Evolutionary conservation across 2,329 filamentous ascomycete genomes (phyloP).

Genomic region (Fusarium nelsonii): DNA sequence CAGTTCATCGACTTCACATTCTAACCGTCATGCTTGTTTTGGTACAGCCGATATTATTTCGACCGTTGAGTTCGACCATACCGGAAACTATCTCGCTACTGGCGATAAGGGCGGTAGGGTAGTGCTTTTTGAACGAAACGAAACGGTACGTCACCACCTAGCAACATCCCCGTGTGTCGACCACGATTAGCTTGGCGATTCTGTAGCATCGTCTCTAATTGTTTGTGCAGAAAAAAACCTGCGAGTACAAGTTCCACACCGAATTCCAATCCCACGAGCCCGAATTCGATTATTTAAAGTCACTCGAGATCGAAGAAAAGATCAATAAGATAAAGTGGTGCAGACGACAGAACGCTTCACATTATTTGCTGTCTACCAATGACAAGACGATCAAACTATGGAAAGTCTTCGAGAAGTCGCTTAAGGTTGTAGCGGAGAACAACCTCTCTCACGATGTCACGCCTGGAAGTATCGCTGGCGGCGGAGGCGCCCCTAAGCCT

Average conservation of each 20-base stretch:
- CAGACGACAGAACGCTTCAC: conserved; percentile 95
- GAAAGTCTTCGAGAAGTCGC: conserved; percentile 99
- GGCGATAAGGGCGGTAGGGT: conserved; percentile 89
- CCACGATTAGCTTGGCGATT: conserved; percentile 3
- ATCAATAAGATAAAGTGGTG: conserved; percentile 99
- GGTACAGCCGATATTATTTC: conserved; percentile 86
- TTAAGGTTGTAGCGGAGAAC: conserved; percentile 99
- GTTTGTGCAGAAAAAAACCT: conserved; percentile 90
- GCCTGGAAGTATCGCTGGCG: conserved; percentile 77
- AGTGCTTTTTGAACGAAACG: conserved; percentile 91
- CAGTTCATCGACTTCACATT: conserved; percentile 25
- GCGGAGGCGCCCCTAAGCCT: conserved; percentile 80
- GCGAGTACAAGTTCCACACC: conserved; percentile 99
- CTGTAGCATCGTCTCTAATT: conserved; percentile 28
- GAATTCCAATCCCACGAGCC: conserved; percentile 99
- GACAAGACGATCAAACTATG: conserved; percentile 99
- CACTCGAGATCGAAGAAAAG: conserved; percentile 99
- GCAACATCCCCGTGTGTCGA: conserved; percentile 1
- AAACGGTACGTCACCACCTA: conserved; percentile 75
- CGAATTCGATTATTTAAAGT: conserved; percentile 99
- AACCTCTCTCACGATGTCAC: conserved; percentile 96
- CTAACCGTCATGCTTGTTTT: conserved; percentile 44
- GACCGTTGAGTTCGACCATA: conserved; percentile 91
- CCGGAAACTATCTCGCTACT: conserved; percentile 89
- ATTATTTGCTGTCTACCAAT: conserved; percentile 98